These are phyloP conservation scores for Serendipita sp. DNA, from an alignment of 768 basidiomycete genomes.

Conservation along the genomic window DNA sequence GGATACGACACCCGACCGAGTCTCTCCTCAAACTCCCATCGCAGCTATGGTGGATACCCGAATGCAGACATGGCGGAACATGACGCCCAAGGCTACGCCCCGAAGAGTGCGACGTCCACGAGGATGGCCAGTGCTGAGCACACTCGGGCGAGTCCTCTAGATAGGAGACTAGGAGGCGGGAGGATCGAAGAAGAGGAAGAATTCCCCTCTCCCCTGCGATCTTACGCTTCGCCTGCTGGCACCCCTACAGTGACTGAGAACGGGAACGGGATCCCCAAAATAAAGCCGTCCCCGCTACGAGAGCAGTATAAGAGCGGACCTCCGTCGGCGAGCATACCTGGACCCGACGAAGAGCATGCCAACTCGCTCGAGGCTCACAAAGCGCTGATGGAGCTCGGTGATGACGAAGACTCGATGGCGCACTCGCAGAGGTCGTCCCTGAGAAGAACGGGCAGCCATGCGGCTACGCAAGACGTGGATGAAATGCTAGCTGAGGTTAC, in stretches of 20 bases:
- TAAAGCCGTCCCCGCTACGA: background rate
- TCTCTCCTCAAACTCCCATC: background rate
- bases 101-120: no score
- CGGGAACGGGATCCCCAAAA: background rate
- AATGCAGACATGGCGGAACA: no score
- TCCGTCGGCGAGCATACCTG: background rate
- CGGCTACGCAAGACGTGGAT: background rate
- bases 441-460: no score
- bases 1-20: background rate
- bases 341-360: background rate
- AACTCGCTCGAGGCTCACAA: background rate
- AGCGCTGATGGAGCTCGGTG: background rate
- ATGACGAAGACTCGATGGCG: background rate
- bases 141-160: background rate
- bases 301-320: background rate
- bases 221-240: background rate
- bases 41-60: no score
- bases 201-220: background rate
- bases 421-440: background rate
- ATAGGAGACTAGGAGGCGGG: background rate
- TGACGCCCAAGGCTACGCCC: no score
- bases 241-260: background rate
- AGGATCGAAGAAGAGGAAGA: background rate
- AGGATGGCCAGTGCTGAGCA: background rate
- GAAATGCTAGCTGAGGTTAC: background rate